Base-by-base conservation (phyloP, 371 early-diverging fungal species). In the Lichtheimia ramosa region DNA sequence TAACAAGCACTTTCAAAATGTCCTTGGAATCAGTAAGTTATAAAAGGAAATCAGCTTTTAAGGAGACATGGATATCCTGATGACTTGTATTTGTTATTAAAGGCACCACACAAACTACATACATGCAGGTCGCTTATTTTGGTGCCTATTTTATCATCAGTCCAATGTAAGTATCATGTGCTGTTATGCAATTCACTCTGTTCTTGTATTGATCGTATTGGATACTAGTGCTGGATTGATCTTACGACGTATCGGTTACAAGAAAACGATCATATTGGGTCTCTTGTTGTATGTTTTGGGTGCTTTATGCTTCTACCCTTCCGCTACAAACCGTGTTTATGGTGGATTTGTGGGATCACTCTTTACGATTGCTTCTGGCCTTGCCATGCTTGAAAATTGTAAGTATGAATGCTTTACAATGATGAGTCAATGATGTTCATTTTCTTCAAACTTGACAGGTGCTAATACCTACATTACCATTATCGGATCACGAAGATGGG, bases 91-190 rank as follows among this genome's bases (percentile, higher is more conserved):
- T 50, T 50, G 14, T 15, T 23, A 50, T 24, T 14, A 43, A 55
- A 77, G 77, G 72, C 23, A 77, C 77, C 0, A 77, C 77, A 5
- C 63, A 80, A 48, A 76, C 75, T 12, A 77, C 80, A 0, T 70
- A 68, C 53, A 72, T 80, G 71, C 80, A 80, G 57, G 77, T 80
- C 4, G 77, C 80, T 2, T 80, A 80, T 42, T 80, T 77, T 59
- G 80, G 80, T 41, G 80, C 77, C 15, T 79, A 79, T 49, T 75
- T 79, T 55, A 61, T 79, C 2, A 65, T 73, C 48, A 71, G 75
- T 71, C 66, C 73, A 46, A 75, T 75, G 79, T 75, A 68, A 65
- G 79, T 61, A 27, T n/a, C n/a, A n/a, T 51, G 21, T 4, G 7
- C 21, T n/a, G 16, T n/a, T 14, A 25, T 42, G 13, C 14, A 10